Conservation (phyloP, 805 yeast species). For the Grigorovia yakushimaensis region DNA sequence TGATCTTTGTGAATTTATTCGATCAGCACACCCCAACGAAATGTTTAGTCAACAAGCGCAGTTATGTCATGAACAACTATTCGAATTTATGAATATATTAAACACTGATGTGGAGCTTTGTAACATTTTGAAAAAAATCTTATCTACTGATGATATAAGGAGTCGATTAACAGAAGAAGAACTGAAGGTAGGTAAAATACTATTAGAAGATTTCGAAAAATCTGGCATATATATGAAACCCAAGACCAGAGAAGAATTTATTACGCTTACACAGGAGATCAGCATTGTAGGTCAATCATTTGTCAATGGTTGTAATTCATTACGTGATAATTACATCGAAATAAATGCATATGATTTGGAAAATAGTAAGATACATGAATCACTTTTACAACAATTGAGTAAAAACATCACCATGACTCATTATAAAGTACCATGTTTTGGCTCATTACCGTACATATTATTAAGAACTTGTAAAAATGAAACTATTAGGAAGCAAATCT, state of each 20-base stretch:
- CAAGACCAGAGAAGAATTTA: conserved; percentile 55
- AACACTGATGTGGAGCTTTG: conserved; percentile 76
- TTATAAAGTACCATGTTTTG: conserved; percentile 48
- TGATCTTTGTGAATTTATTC: conserved; percentile 84
- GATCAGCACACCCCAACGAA: conserved; percentile 76
- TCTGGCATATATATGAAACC: conserved; percentile 81
- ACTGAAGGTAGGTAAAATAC: conserved; percentile 65
- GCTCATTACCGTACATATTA: conserved; percentile 55
- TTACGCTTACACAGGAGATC: conserved; percentile 68
- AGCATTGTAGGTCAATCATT: conserved; percentile 76
- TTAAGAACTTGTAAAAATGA: conserved; percentile 49
- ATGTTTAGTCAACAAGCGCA: conserved; percentile 74
- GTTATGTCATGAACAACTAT: conserved; percentile 76
- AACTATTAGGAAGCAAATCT: conserved; percentile 51
- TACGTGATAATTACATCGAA: conserved; percentile 16
- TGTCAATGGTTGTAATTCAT: conserved; percentile 24
- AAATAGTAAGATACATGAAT: conserved; percentile 10
- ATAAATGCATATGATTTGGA: conserved; percentile 15
- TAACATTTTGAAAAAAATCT: conserved; percentile 44
- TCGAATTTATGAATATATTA: conserved; percentile 84
- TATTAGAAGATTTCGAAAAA: conserved; percentile 76
- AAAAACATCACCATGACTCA: conserved; percentile 32
- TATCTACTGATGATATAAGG: conserved; percentile 30
- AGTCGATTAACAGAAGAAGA: conserved; percentile 58
- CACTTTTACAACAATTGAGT: conserved; percentile 21